Evolutionary conservation across 768 basidiomycete species (phyloP).

Genomic region (Termitomyces sp.): DNA sequence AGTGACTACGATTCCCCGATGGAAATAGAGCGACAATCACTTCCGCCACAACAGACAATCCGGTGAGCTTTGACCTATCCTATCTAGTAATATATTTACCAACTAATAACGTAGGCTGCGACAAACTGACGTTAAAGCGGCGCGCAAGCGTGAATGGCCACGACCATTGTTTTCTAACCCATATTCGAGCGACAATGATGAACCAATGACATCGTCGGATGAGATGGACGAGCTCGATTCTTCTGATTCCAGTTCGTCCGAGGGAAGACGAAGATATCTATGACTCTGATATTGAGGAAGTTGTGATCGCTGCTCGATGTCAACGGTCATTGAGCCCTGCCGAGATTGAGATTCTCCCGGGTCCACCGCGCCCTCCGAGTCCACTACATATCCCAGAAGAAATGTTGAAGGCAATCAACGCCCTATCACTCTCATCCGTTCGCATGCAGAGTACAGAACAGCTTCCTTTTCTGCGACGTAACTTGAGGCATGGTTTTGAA

Average conservation of each 20-base stretch:
- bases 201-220: slow-evolving; percentile 3
- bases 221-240: slow-evolving; percentile 2
- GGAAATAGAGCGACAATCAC: slow-evolving; percentile 5
- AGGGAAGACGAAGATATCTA: slow-evolving; percentile 1
- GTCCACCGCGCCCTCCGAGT: slow-evolving; percentile 8
- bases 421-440: slow-evolving; percentile 21
- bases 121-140: slow-evolving; percentile 14
- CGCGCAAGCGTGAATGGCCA: slow-evolving; percentile 18
- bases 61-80: neutral
- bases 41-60: neutral
- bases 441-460: slow-evolving; percentile 31
- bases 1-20: slow-evolving; percentile 9
- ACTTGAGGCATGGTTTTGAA: slow-evolving; percentile 44
- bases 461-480: slow-evolving; percentile 54
- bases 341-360: slow-evolving; percentile 15
- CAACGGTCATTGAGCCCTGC: slow-evolving; percentile 11
- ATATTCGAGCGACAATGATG: slow-evolving; percentile 7
- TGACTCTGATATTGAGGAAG: slow-evolving; percentile 6
- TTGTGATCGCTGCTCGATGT: slow-evolving; percentile 5
- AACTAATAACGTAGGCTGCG: neutral
- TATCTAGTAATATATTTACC: neutral
- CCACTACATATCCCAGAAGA: slow-evolving; percentile 1
- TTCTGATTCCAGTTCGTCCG: neutral
- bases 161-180: neutral
- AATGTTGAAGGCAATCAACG: slow-evolving; percentile 29